Evolutionary conservation across 2,329 filamentous ascomycete genomes (phyloP).

Genomic region (Trichophyton equinum): DNA sequence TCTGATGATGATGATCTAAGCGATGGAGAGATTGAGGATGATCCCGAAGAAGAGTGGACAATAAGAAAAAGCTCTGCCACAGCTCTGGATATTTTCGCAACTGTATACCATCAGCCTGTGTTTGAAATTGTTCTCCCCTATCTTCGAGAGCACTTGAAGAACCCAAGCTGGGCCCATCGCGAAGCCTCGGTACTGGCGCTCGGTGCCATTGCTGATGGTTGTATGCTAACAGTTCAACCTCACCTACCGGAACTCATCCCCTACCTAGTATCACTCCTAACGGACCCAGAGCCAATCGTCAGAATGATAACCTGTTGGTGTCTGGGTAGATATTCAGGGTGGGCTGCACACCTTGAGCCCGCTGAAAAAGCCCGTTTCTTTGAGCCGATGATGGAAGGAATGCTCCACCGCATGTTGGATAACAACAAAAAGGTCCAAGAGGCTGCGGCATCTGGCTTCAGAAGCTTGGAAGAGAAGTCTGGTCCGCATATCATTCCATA

Average conservation of each 20-base stretch:
- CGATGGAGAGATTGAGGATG: conserved; percentile 69
- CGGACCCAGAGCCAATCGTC: conserved; percentile 78
- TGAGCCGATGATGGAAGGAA: conserved; percentile 93
- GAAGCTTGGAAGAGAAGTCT: conserved; percentile 88
- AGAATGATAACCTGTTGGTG: conserved; percentile 98
- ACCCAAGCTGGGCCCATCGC: conserved; percentile 78
- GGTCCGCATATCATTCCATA: conserved; percentile 71
- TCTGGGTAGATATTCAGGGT: conserved; percentile 79
- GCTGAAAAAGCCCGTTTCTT: conserved; percentile 66
- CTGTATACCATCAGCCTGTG: conserved; percentile 74
- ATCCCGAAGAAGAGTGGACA: conserved; percentile 85
- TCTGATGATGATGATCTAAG: conserved; percentile 63
- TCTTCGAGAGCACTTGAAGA: conserved; percentile 75
- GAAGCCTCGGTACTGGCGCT: conserved; percentile 91
- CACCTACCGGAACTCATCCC: conserved; percentile 83
- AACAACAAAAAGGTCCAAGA: conserved; percentile 97
- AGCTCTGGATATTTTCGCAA: conserved; percentile 84
- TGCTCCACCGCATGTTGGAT: conserved; percentile 88
- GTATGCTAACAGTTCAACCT: conserved; percentile 76
- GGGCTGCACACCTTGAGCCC: conserved; percentile 67
- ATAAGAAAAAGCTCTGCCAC: conserved; percentile 94
- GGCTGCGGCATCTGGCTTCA: conserved; percentile 88
- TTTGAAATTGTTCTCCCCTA: conserved; percentile 90
- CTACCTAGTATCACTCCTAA: conserved; percentile 75
- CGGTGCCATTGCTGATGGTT: conserved; percentile 89